Percentiles rank a stretch among this genome's conserved stretches.
Evolutionary conservation across 2,329 filamentous ascomycete genomes (phyloP).

Genomic region (Fusarium sarcochroum): DNA sequence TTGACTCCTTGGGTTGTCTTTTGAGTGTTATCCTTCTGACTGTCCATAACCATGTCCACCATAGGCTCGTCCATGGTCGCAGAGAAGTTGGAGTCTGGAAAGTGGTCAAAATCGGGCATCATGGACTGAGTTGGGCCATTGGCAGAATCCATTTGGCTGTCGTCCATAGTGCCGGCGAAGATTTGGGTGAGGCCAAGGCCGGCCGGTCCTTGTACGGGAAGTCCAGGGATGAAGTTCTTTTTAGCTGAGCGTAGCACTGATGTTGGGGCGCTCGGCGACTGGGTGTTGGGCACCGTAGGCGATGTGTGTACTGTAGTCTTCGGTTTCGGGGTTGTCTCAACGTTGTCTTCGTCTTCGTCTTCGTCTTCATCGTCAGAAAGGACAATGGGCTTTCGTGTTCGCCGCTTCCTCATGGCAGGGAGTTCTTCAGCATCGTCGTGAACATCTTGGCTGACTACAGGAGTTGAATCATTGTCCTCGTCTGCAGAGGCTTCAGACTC

Average conservation of each 20-base stretch:
- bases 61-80: slow-evolving; percentile 68
- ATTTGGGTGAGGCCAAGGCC: slow-evolving; percentile 88
- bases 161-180: slow-evolving; percentile 90
- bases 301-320: slow-evolving; percentile 59
- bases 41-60: slow-evolving; percentile 66
- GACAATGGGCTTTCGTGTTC: slow-evolving; percentile 65
- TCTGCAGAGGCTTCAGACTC: slow-evolving; percentile 51
- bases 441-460: slow-evolving; percentile 57
- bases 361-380: slow-evolving; percentile 76
- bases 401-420: slow-evolving; percentile 60
- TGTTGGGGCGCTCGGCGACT: slow-evolving; percentile 69
- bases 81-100: slow-evolving; percentile 73
- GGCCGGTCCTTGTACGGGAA: slow-evolving; percentile 72
- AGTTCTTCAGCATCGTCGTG: slow-evolving; percentile 54
- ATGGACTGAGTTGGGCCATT: slow-evolving; percentile 59
- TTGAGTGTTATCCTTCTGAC: slow-evolving; percentile 56
- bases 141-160: slow-evolving; percentile 60
- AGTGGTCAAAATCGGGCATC: slow-evolving; percentile 70
- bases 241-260: slow-evolving; percentile 78
- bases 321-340: slow-evolving; percentile 64
- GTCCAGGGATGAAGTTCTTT: slow-evolving; percentile 78
- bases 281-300: slow-evolving; percentile 57
- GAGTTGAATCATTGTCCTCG: slow-evolving; percentile 48
- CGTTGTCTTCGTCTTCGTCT: slow-evolving; percentile 60
- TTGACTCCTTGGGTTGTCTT: slow-evolving; percentile 61